Evolutionary conservation across 257 asterid species (phyloP), one percentile per base, ranked within the genome.

Genomic region (Penstemon barbatus): DNA sequence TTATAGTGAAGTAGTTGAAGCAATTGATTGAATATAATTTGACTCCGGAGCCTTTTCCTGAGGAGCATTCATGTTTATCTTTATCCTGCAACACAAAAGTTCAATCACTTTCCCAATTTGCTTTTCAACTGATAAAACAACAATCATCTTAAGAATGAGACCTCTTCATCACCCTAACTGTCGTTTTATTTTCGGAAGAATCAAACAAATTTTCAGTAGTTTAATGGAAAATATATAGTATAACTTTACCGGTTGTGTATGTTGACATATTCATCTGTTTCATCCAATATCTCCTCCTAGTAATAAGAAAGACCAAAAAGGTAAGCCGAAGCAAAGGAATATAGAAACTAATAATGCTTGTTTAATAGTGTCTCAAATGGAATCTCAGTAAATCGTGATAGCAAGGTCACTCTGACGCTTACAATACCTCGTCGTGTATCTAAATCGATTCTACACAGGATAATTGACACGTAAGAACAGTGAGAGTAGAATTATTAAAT

Each of bases 261-360:
- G 87, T 94, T 91, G 49, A 94, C 99, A 36, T 93, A 93, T 75
- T 93, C 97, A 44, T 93, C 99, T 4, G 99, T 93, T 78, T 93
- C 99, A 53, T 93, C 99, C 63, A 94, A 80, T 81, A 94, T 94
- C 89, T 94, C 99, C 92, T 94, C 99, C 97, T 94, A 86, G 65
- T 37, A 44, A 54, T 25, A 63, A 62, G 15, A 11, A 53, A 49
- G 58, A 69, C 38, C 54, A n/a, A n/a, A 60, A 61, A 39, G 11
- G 37, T 46, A 63, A 64, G 68, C 57, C 11, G 37, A 61, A 52
- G 61, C 39, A 72, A 57, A 38, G 0, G 1, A 60, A 67, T 39
- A 61, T 49, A 46, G 36, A 45, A 59, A 59, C 8, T 38, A 65
- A 57, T 36, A 18, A 43, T 55, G 38, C 36, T 39, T 50, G 68